A percentile compares a stretch with the other conserved stretches of the same genome.
These are phyloP conservation scores for Orbilia oligospora DNA, from an alignment of 2,329 filamentous ascomycete genomes.

Conservation along the genomic window DNA sequence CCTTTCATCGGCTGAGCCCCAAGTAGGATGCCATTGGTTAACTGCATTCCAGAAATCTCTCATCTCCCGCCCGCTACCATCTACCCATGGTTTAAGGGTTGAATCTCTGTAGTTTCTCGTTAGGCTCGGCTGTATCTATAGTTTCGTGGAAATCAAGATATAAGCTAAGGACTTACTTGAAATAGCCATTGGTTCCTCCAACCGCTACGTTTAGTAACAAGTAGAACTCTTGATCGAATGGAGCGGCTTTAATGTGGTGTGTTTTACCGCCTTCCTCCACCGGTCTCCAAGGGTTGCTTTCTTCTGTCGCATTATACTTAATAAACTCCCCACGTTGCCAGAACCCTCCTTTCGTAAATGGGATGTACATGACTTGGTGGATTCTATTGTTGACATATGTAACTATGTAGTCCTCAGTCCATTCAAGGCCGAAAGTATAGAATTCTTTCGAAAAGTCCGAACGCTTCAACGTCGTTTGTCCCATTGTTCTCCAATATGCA, in stretches of 20 bases:
- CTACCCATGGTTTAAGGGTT: constrained; percentile 41
- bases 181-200: constrained; percentile 69
- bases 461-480: constrained; percentile 66
- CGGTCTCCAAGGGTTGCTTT: constrained; percentile 69
- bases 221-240: constrained; percentile 72
- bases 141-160: not conserved
- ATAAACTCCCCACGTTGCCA: constrained; percentile 69
- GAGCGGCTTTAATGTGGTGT: constrained; percentile 68
- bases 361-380: constrained; percentile 62
- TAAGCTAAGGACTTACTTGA: constrained; percentile 62
- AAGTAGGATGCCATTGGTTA: constrained; percentile 52
- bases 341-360: constrained; percentile 63
- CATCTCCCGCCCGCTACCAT: constrained; percentile 45
- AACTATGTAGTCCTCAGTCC: constrained; percentile 63
- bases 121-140: not conserved
- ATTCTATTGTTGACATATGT: constrained; percentile 49
- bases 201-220: constrained; percentile 72
- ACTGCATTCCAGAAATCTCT: constrained; percentile 47
- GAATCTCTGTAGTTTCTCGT: constrained; percentile 29
- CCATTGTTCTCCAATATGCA: constrained; percentile 66
- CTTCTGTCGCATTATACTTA: constrained; percentile 68
- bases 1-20: constrained; percentile 37
- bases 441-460: constrained; percentile 68
- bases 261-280: constrained; percentile 61
- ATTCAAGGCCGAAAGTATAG: constrained; percentile 70